Base-by-base conservation (phyloP, 495 filamentous ascomycete species). In the Peziza echinospora region DNA sequence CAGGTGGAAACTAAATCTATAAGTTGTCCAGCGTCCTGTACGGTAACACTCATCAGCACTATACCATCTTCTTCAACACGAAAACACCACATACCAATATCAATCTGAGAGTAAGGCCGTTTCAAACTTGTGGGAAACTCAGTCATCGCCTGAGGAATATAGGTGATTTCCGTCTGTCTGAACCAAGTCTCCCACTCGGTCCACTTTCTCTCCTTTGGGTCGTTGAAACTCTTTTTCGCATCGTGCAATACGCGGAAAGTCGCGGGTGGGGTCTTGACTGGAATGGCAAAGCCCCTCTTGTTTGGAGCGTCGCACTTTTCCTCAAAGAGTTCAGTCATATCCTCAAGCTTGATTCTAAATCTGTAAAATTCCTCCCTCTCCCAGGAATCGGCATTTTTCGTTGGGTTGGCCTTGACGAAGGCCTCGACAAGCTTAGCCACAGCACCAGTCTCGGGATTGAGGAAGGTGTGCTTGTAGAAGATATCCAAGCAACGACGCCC, bases 131-230 rank as follows among this genome's bases (percentile, higher is more conserved):
- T 62, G 0, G 70, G 61, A 1, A 58, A 45, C 10, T 46, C 45
- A 13, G 56, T 62, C 3, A 73, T 55, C n/a, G 49, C 53, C 22
- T 55, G 42, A 0, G 64, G 61, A 47, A 71, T 60, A 44, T 70
- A 67, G 2, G 71, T 65, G 40, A 94, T 71, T 26, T 80, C 68
- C 0, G 82, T 83, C 45, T 80, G 78, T 11, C 89, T 69, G 34
- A 67, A 72, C 85, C 85, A 96, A 7, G 70, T 61, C 51, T 85
- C 75, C 21, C 63, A 62, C 11, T 79, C 74, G 24, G 57, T 66
- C 85, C 85, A 94, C 26, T 24, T 60, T 11, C 45, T 61, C 0
- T 57, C 48, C 7, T 58, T 58, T 13, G 56, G 59, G 17, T 65
- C 60, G 11, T 63, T 67, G 45, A 71, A 67, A 0, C 63, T 64